Evolutionary conservation across 164 flowering plant species (phyloP).

Genomic region (Paratinospora sagittata): DNA sequence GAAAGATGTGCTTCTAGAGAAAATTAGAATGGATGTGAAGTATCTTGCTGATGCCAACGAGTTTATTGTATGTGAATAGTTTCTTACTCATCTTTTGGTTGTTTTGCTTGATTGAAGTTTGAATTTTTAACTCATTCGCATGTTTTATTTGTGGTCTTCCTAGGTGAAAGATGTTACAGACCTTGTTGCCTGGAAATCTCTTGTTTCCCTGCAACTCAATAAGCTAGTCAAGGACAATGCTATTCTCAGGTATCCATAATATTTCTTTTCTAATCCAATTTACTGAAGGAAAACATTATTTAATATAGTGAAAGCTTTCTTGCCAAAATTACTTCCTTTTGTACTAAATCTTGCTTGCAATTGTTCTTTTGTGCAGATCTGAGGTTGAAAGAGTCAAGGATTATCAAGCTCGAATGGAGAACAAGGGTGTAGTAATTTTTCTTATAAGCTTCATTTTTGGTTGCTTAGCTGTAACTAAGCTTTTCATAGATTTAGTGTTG

Average conservation of each 20-base stretch:
- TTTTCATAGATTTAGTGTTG: slow-evolving; percentile 36
- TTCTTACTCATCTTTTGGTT: slow-evolving; percentile 1
- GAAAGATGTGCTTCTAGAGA: slow-evolving; percentile 44
- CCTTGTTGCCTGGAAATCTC: slow-evolving; percentile 68
- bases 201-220: slow-evolving; percentile 60
- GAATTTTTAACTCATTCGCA: slow-evolving; percentile 7
- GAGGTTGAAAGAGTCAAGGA: slow-evolving; percentile 49
- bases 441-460: slow-evolving; percentile 52
- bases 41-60: slow-evolving; percentile 43
- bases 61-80: slow-evolving; percentile 51
- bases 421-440: slow-evolving; percentile 55
- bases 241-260: slow-evolving; percentile 57
- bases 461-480: slow-evolving; percentile 38
- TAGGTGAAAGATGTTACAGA: slow-evolving; percentile 70
- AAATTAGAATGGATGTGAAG: slow-evolving; percentile 45
- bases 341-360: background rate
- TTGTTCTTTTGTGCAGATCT: slow-evolving; percentile 45
- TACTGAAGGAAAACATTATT: no score
- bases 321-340: background rate
- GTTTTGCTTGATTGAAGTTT: background rate
- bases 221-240: slow-evolving; percentile 46
- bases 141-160: slow-evolving; percentile 10
- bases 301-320: background rate
- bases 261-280: background rate
- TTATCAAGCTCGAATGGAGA: slow-evolving; percentile 59